phyloP scores from a whole-genome alignment of 2,329 filamentous ascomycete genomes.

The Hypoxylon sp. region DNA sequence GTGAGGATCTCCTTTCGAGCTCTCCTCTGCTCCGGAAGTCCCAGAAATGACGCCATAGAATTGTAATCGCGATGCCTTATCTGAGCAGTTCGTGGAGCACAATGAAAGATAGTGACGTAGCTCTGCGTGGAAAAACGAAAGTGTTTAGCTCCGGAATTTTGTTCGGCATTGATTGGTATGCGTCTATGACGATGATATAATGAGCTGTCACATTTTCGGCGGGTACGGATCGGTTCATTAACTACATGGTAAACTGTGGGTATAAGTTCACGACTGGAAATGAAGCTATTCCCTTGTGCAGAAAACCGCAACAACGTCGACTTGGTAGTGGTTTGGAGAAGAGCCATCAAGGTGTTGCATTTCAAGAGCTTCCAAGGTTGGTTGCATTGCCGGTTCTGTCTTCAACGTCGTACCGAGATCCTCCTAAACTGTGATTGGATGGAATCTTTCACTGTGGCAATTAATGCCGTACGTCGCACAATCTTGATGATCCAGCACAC shows the following conservation, averaged over 20 bases:
- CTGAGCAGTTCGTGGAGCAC: neutral
- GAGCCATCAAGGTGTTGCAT: conserved; percentile 27
- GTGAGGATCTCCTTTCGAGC: neutral
- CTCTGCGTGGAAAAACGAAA: neutral
- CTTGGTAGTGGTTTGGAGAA: neutral
- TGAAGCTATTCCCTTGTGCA: conserved; percentile 4
- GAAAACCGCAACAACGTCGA: conserved; percentile 7
- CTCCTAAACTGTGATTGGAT: conserved; percentile 4
- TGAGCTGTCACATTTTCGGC: neutral
- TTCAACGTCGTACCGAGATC: too few species aligned
- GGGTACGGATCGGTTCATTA: neutral
- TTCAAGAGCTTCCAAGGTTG: neutral
- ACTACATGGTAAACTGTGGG: neutral
- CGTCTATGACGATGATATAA: conserved; percentile 25
- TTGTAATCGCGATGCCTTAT: conserved; percentile 3
- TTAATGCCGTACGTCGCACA: too few species aligned
- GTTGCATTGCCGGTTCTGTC: too few species aligned
- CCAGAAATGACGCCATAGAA: conserved; percentile 28
- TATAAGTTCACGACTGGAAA: neutral
- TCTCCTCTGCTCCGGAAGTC: neutral
- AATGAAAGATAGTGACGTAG: conserved; percentile 30
- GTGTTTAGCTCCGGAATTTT: conserved; percentile 11
- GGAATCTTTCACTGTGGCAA: neutral
- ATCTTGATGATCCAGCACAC: too few species aligned
- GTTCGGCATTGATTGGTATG: neutral